A percentile compares a stretch with the other conserved stretches of the same genome.
Conservation (phyloP, 371 early-diverging fungal genomes). For the Dichotomocladium elegans region DNA sequence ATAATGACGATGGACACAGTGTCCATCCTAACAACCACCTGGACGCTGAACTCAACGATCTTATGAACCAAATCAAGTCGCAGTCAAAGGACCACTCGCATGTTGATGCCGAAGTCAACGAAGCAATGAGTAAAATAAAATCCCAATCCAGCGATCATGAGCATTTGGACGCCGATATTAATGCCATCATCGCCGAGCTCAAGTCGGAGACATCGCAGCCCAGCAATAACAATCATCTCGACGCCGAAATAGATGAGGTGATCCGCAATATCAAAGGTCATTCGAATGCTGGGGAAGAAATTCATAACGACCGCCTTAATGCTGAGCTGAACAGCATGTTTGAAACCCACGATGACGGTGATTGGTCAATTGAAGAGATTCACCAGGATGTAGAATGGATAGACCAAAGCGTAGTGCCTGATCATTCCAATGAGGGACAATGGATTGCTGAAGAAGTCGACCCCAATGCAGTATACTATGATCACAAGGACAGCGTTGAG, state of each 20-base stretch:
- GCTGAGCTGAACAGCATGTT: too few relatives aligned
- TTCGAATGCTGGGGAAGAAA: too few relatives aligned
- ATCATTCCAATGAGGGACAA: conserved; percentile 14
- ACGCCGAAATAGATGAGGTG: too few relatives aligned
- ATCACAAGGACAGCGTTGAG: neutral
- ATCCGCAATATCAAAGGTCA: too few relatives aligned
- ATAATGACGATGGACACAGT: conserved; percentile 1
- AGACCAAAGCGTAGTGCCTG: conserved; percentile 6
- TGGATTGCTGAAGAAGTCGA: conserved; percentile 10
- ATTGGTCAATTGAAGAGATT: conserved; percentile 6
- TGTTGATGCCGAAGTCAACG: too few relatives aligned
- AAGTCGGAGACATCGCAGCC: too few relatives aligned
- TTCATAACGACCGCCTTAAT: too few relatives aligned
- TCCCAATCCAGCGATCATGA: neutral
- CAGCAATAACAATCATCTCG: too few relatives aligned
- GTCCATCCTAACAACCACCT: neutral
- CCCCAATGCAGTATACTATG: neutral
- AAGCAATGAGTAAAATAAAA: too few relatives aligned
- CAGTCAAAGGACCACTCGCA: neutral
- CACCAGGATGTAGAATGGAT: conserved; percentile 6
- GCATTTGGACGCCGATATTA: too few relatives aligned
- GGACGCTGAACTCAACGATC: conserved; percentile 5
- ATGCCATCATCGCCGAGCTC: too few relatives aligned
- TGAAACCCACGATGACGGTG: neutral
- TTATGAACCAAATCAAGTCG: conserved; percentile 10